phyloP scores from a whole-genome alignment of 257 asterid genomes.

The Plantago ovata region DNA sequence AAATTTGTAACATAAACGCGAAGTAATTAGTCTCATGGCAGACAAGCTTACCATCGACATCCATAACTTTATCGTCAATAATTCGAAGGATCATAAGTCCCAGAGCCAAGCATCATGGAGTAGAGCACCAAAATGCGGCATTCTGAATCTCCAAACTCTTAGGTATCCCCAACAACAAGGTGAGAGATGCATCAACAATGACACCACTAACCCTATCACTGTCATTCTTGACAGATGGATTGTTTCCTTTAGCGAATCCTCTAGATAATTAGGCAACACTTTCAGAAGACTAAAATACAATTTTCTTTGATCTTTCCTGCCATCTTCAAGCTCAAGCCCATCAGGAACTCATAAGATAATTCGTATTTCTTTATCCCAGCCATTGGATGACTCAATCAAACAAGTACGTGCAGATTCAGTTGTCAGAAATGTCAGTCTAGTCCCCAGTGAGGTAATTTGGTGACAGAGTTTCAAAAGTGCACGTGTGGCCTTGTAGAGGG shows the following conservation, averaged over 20 bases:
- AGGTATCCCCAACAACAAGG: constrained; percentile 35
- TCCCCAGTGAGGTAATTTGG: constrained; percentile 30
- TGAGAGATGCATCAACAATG: constrained; percentile 36
- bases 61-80: constrained; percentile 27
- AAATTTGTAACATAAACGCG: not conserved
- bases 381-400: constrained; percentile 4
- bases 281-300: constrained; percentile 23
- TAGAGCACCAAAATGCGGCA: constrained; percentile 45
- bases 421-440: constrained; percentile 37
- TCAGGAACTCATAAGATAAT: constrained; percentile 36
- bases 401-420: constrained; percentile 20
- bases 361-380: constrained; percentile 16
- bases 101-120: constrained; percentile 48
- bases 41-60: constrained; percentile 34
- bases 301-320: constrained; percentile 30
- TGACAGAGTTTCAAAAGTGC: constrained; percentile 45
- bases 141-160: constrained; percentile 39
- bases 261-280: constrained; percentile 35
- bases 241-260: constrained; percentile 24
- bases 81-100: constrained; percentile 35
- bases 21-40: not conserved
- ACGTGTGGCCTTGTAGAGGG: constrained; percentile 60
- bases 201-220: constrained; percentile 31
- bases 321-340: constrained; percentile 29
- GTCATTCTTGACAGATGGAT: not conserved